Base-by-base conservation (phyloP, 208 protist genomes). In the Sergeia podlipaevii region DNA sequence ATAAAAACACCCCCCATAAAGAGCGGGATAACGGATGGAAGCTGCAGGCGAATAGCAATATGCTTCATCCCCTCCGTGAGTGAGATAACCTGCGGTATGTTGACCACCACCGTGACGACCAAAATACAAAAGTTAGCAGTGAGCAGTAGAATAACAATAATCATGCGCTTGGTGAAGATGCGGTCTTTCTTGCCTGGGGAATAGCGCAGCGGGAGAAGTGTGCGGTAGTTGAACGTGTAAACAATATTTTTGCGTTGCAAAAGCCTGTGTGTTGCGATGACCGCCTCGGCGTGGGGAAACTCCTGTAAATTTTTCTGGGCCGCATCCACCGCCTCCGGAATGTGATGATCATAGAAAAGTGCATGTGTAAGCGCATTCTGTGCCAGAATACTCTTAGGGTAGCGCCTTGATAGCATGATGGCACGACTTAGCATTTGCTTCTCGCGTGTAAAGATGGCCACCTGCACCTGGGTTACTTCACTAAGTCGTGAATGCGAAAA, bases 201-300 rank as follows among this genome's bases (percentile, higher is more conserved):
- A 60, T 85, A 88, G 28, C 45, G 70, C 26, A 76, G 60, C 0
- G 78, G 85, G 21, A 89, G 33, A 5, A 89, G 17, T 2, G 69
- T 71, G 29, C 80, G 71, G 65, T 93, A 89, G 65, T 82, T 75
- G 59, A 81, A 93, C 13, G 65, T 57, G 53, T 93, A 89, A 8
- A 74, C 46, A 13, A 69, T 64, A 29, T 71, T 47, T 53, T 85
- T 77, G 28, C 52, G 24, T 38, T 78, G 51, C 32, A 91, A 57
- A 13, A 43, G 34, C 30, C 58, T 56, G 37, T 85, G 70, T 1
- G 80, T 42, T n/a, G 23, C 27, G 26, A 83, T 66, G 3, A 85
- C 65, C 17, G 75, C 69, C 39, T 28, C 34, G 10, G 74, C 70
- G 57, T 89, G 80, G 2, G 85, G 80, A 47, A 93, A 93, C 18